Evolutionary conservation across 176 grass and related monocot genomes (phyloP), one percentile per base, ranked within the genome.

Genomic region (Zizania latifolia): DNA sequence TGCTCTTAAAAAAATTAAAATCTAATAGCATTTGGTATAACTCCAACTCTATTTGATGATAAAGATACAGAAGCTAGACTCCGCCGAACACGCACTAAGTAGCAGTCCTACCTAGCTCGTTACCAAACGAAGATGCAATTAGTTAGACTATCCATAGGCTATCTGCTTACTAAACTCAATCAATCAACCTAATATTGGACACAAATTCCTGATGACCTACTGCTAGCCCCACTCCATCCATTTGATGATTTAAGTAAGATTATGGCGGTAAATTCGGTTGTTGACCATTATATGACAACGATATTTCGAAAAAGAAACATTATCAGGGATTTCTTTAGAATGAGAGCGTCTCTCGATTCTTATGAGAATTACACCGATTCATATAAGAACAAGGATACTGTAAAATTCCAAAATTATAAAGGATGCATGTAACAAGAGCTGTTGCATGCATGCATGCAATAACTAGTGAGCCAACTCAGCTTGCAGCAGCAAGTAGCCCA

Each of bases 401-500:
- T n/a, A n/a, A n/a, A n/a, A n/a, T n/a, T n/a, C n/a, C n/a, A n/a
- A n/a, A n/a, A n/a, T n/a, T n/a, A n/a, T n/a, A n/a, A n/a, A n/a
- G n/a, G n/a, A n/a, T n/a, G n/a, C n/a, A n/a, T n/a, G n/a, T n/a
- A n/a, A n/a, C n/a, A n/a, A n/a, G n/a, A n/a, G n/a, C n/a, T n/a
- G n/a, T n/a, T n/a, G n/a, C n/a, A n/a, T n/a, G n/a, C n/a, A n/a
- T n/a, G n/a, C 21, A 30, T 15, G 64, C 71, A 70, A 56, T 51
- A 41, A 74, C 17, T 61, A 64, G 66, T 40, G 35, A 59, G 40
- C 58, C 79, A 74, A 17, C 45, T 22, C 15, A 19, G 32, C n/a
- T n/a, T 33, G 30, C 50, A 63, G 65, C 72, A 87, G 37, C 21
- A 31, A 44, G 84, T 35, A 78, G 48, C 79, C 66, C 73, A 82